Evolutionary conservation across 805 yeast species (phyloP).

Genomic region (Ogataea pini): DNA sequence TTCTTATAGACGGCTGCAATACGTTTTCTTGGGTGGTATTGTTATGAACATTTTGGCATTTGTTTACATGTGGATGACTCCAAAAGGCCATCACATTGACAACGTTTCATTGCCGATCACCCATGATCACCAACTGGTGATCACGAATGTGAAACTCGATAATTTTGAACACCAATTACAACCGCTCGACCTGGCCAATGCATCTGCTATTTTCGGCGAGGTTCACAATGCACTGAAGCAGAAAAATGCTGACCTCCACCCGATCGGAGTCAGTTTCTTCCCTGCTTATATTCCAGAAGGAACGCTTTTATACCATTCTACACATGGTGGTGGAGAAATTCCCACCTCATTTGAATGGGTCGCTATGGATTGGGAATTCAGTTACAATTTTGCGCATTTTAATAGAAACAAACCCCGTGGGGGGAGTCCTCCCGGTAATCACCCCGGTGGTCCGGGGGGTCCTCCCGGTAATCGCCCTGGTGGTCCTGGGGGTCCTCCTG

Average conservation of each 20-base stretch:
- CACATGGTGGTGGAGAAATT: conserved; percentile 34
- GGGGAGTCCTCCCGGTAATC: background rate
- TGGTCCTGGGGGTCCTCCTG: conserved; percentile 15
- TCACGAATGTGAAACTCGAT: conserved; percentile 8
- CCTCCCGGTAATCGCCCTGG: conserved; percentile 9
- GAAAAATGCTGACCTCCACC: conserved; percentile 51
- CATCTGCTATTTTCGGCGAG: conserved; percentile 57
- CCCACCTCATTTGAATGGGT: conserved; percentile 60
- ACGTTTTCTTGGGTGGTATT: background rate
- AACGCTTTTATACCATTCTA: conserved; percentile 58
- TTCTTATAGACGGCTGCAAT: background rate
- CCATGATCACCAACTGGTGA: background rate
- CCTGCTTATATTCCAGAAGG: conserved; percentile 65
- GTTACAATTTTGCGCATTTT: conserved; percentile 45
- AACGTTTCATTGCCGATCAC: background rate
- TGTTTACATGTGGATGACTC: conserved; percentile 2
- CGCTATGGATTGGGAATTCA: conserved; percentile 64
- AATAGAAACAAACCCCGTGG: conserved; percentile 17
- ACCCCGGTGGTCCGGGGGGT: conserved; percentile 10
- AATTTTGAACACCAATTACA: conserved; percentile 28
- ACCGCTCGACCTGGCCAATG: conserved; percentile 46
- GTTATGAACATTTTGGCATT: conserved; percentile 2
- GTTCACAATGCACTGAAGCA: conserved; percentile 54
- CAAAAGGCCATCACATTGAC: background rate
- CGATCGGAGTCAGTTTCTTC: conserved; percentile 56